phyloP scores from a whole-genome alignment of 257 asterid species.

The Hygrophila difformis region DNA sequence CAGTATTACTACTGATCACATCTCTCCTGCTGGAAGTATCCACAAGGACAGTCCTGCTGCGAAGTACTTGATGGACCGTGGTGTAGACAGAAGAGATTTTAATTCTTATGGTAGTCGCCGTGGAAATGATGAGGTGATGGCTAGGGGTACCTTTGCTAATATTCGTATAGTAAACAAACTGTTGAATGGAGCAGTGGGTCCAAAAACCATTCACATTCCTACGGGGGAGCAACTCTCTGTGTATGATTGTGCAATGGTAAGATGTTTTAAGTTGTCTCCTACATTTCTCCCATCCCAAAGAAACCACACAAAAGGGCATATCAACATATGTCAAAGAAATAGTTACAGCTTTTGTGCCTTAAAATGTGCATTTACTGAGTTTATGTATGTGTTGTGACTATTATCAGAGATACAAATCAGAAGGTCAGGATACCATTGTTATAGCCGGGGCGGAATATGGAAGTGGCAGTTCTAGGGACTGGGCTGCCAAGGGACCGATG shows the following conservation, averaged over 20 bases:
- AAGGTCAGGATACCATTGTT: slow-evolving; percentile 71
- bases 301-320: too few relatives aligned
- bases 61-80: slow-evolving; percentile 65
- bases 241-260: slow-evolving; percentile 82
- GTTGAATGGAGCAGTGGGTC: slow-evolving; percentile 83
- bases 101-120: slow-evolving; percentile 96
- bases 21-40: slow-evolving; percentile 95
- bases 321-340: too few relatives aligned
- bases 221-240: slow-evolving; percentile 75
- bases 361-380: too few relatives aligned
- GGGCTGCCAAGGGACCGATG: slow-evolving; percentile 99
- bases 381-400: too few relatives aligned
- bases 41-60: slow-evolving; percentile 96
- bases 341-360: too few relatives aligned
- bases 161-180: slow-evolving; percentile 76
- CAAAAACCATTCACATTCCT: slow-evolving; percentile 83
- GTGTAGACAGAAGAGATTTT: slow-evolving; percentile 79
- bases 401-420: slow-evolving; percentile 65
- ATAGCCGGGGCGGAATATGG: slow-evolving; percentile 97
- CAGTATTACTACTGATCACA: slow-evolving; percentile 93
- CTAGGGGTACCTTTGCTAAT: slow-evolving; percentile 94
- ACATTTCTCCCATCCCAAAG: too few relatives aligned
- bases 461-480: slow-evolving; percentile 96
- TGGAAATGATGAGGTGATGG: slow-evolving; percentile 96
- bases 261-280: too few relatives aligned